phyloP scores from a whole-genome alignment of 192 early-diverging fungal genomes.

The Coemansia sp. region DNA sequence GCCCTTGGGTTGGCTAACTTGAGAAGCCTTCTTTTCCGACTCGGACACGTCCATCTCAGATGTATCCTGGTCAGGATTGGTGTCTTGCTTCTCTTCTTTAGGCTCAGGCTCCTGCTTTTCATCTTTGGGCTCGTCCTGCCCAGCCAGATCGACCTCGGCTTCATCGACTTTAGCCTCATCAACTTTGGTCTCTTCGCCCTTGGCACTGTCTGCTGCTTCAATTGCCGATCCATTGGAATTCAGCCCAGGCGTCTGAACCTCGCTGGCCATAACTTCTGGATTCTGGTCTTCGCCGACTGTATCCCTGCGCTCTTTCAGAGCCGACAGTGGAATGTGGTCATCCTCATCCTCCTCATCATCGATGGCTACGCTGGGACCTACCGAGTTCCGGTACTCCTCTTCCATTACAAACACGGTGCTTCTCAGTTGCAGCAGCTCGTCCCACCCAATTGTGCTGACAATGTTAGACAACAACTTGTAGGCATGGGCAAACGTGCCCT shows the following conservation, averaged over 20 bases:
- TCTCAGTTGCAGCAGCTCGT: constrained; percentile 83
- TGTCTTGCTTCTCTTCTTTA: not conserved
- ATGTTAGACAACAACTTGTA: constrained; percentile 82
- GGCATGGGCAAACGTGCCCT: constrained; percentile 90
- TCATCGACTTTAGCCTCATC: not conserved
- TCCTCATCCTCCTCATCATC: constrained; percentile 44
- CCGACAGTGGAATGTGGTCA: constrained; percentile 36
- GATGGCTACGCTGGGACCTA: constrained; percentile 21
- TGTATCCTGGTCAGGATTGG: not conserved
- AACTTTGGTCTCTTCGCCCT: constrained; percentile 7
- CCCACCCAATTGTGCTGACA: constrained; percentile 89
- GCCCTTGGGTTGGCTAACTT: constrained; percentile 22
- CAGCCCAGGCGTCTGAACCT: not conserved
- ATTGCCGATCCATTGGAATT: not conserved
- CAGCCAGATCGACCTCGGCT: not conserved
- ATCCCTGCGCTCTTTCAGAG: constrained; percentile 24
- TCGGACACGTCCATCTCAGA: not conserved
- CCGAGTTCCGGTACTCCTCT: constrained; percentile 83
- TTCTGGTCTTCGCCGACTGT: not conserved
- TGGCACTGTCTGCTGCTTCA: constrained; percentile 5
- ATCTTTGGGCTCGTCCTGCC: not conserved
- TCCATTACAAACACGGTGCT: constrained; percentile 98
- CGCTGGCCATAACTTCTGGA: constrained; percentile 9
- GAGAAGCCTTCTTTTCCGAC: constrained; percentile 22
- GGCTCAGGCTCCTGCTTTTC: not conserved